Conservation (phyloP, 2,329 filamentous ascomycete genomes). For the Curvularia hawaiiensis region DNA sequence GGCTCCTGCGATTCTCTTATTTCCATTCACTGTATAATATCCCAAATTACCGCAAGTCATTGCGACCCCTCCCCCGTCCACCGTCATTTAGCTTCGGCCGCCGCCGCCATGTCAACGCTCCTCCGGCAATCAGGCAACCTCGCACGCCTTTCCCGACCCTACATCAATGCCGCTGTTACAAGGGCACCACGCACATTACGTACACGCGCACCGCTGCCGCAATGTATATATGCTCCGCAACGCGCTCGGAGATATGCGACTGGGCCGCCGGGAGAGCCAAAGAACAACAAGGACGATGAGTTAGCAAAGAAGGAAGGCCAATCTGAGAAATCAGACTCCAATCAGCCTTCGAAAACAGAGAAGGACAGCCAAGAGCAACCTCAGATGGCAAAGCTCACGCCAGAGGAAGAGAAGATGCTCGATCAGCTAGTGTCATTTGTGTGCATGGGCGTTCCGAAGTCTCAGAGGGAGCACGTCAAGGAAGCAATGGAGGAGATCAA, state of each 20-base stretch:
- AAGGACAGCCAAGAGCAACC: constrained; percentile 50
- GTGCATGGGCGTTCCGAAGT: constrained; percentile 63
- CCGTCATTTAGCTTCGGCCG: constrained; percentile 30
- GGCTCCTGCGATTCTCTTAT: neutral
- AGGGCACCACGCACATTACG: constrained; percentile 50
- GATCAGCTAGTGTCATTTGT: constrained; percentile 62
- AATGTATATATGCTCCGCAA: constrained; percentile 52
- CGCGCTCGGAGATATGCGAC: constrained; percentile 52
- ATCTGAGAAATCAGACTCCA: constrained; percentile 39
- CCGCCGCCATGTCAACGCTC: constrained; percentile 66
- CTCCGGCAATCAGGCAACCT: constrained; percentile 70
- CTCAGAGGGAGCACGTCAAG: constrained; percentile 65
- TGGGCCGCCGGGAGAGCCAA: constrained; percentile 39
- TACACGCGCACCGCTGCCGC: constrained; percentile 48
- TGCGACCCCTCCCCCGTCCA: constrained; percentile 15
- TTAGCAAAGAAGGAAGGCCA: constrained; percentile 34
- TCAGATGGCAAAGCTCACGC: constrained; percentile 54
- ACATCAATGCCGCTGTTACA: constrained; percentile 56
- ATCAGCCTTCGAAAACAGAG: constrained; percentile 34
- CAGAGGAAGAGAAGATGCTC: constrained; percentile 63
- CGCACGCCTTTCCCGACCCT: constrained; percentile 65
- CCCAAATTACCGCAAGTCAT: constrained; percentile 5
- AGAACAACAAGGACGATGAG: constrained; percentile 38
- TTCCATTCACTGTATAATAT: constrained; percentile 6
- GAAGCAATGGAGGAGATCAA: constrained; percentile 67